A percentile compares a stretch with the other conserved stretches of the same genome.
Conservation (phyloP, 345 rosid species). For the Eutrema yunnanense region DNA sequence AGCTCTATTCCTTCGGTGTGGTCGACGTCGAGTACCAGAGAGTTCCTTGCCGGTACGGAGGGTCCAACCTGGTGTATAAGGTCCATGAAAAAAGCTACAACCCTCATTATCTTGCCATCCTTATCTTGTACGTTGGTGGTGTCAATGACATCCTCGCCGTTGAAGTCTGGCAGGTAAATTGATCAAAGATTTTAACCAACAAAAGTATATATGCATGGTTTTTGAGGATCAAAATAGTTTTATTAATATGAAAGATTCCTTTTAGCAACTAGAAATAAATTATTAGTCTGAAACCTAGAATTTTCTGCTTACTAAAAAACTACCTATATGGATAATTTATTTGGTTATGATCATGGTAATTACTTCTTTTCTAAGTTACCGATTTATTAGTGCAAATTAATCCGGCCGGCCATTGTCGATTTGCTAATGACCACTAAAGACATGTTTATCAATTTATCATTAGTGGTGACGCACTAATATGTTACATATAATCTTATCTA, state of each 20-base stretch:
- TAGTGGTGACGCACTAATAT: too few species aligned
- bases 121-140: slow-evolving; percentile 49
- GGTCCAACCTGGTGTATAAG: slow-evolving; percentile 47
- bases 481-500: too few species aligned
- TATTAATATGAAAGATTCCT: neutral
- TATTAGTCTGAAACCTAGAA: neutral
- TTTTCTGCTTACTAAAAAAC: too few species aligned
- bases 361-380: too few species aligned
- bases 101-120: slow-evolving; percentile 63
- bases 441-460: too few species aligned
- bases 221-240: neutral
- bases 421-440: too few species aligned
- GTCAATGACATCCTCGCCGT: slow-evolving; percentile 50
- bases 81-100: slow-evolving; percentile 62
- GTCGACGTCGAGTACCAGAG: slow-evolving; percentile 68
- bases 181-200: neutral
- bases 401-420: too few species aligned
- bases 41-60: slow-evolving; percentile 50
- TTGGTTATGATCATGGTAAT: too few species aligned
- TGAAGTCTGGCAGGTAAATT: slow-evolving; percentile 58
- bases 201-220: neutral
- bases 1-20: slow-evolving; percentile 65
- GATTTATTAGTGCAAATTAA: too few species aligned
- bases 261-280: neutral
- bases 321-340: too few species aligned